Percentiles rank a stretch among this genome's conserved stretches.
These are phyloP conservation scores for Eremomyces bilateralis DNA, from an alignment of 495 filamentous ascomycete species.

Conservation along the genomic window DNA sequence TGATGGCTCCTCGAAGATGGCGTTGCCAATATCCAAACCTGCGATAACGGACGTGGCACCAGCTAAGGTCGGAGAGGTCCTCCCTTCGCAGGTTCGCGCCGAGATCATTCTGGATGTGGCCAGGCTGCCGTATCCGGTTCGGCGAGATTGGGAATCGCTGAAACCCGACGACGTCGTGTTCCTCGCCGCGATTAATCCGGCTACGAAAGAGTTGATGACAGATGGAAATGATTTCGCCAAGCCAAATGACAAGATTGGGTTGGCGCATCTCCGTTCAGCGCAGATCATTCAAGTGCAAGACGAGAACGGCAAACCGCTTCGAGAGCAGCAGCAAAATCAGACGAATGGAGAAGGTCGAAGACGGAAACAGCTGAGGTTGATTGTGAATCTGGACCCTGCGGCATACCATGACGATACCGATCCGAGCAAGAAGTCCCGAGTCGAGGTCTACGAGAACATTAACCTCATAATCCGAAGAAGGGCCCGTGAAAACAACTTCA, in stretches of 20 bases:
- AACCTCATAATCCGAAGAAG: constrained; percentile 73
- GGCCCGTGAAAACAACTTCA: constrained; percentile 93
- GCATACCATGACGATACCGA: constrained; percentile 63
- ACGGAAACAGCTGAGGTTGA: constrained; percentile 40
- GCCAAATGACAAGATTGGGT: constrained; percentile 35
- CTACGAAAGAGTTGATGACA: neutral
- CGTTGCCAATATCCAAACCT: constrained; percentile 64
- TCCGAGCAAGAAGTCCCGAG: constrained; percentile 33
- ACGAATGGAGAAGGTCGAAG: constrained; percentile 30
- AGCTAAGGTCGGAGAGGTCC: constrained; percentile 61
- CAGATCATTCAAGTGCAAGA: constrained; percentile 77
- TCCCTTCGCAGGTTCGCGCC: constrained; percentile 66
- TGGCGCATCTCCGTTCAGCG: constrained; percentile 58
- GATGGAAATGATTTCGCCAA: no score
- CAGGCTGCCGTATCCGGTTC: constrained; percentile 46
- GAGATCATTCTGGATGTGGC: constrained; percentile 80
- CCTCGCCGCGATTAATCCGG: constrained; percentile 47
- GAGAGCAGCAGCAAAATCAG: constrained; percentile 28
- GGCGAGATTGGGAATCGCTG: constrained; percentile 79
- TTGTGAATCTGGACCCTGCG: constrained; percentile 60
- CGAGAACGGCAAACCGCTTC: constrained; percentile 58
- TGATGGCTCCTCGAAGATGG: constrained; percentile 78
- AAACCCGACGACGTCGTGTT: constrained; percentile 82
- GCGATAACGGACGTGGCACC: constrained; percentile 75
- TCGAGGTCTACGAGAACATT: constrained; percentile 46